Base-by-base conservation (phyloP, 345 rosid genomes). In the Geranium rotundifolium region DNA sequence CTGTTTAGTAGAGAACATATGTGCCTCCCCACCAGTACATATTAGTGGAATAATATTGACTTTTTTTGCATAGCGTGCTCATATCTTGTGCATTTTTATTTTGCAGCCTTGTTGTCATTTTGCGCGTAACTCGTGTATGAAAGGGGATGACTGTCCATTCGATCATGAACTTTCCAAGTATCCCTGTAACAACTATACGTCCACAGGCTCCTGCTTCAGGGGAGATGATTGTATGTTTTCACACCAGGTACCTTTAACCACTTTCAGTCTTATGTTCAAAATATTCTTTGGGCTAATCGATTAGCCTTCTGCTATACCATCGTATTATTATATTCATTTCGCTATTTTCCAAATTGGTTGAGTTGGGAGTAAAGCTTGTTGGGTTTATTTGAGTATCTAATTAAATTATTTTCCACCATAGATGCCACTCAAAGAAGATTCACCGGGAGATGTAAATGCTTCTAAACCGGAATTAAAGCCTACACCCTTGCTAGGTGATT, bases 21-120 rank as follows among this genome's bases (percentile, higher is more conserved):
- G 37, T 31, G 29, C 17, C n/a, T 9, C 55, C 55, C 55, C 13
- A 52, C n/a, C 15, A 52, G n/a, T 52, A 10, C 55, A 52, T 52
- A 52, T 2, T 52, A 3, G n/a, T 52, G 55, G 14, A 52, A 9
- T 52, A 5, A 52, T 52, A 52, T 3, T 52, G 17, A n/a, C n/a
- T n/a, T n/a, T n/a, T n/a, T n/a, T n/a, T n/a, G 59, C 12, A 30
- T 19, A 54, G 10, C 52, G 39, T 8, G 49, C 54, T 0, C 6
- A 63, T 23, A 12, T 17, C 17, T 19, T 61, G 29, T 50, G 57
- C 9, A 56, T 65, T 67, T 29, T 76, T 55, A 29, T 83, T 56
- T 71, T 85, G 78, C 83, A 93, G 99, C 97, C 99, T 0, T 93
- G 97, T 76, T 66, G 78, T 73, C 82, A 85, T 79, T 93, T 86